Conservation (phyloP, 805 yeast genomes). For the Yamadazyma ubonensis region DNA sequence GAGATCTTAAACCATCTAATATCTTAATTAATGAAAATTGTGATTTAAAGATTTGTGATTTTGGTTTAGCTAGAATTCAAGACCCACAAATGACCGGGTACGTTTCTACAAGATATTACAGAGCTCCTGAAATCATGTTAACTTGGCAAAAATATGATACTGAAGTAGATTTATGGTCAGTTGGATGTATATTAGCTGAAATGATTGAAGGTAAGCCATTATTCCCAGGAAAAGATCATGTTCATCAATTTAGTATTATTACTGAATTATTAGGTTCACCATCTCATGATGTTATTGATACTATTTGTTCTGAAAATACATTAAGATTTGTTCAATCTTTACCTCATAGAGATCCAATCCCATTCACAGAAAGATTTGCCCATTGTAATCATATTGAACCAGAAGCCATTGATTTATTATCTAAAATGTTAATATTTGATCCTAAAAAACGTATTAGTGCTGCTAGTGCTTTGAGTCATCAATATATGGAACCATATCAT, state of each 20-base stretch:
- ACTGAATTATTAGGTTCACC: constrained; percentile 96
- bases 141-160: constrained; percentile 98
- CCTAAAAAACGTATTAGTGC: constrained; percentile 94
- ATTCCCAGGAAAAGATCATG: constrained; percentile 98
- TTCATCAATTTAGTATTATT: constrained; percentile 94
- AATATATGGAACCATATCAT: constrained; percentile 91
- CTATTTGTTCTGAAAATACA: constrained; percentile 95
- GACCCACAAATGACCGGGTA: constrained; percentile 99
- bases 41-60: constrained; percentile 87
- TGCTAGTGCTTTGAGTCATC: constrained; percentile 83
- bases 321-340: constrained; percentile 89
- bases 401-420: constrained; percentile 83
- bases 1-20: constrained; percentile 84
- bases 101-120: constrained; percentile 90
- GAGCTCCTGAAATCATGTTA: constrained; percentile 98
- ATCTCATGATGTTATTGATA: constrained; percentile 91
- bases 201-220: constrained; percentile 97
- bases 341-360: constrained; percentile 91
- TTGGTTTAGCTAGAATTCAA: constrained; percentile 94
- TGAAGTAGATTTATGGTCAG: constrained; percentile 97
- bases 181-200: constrained; percentile 95
- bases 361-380: constrained; percentile 77
- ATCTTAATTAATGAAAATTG: constrained; percentile 86
- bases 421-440: constrained; percentile 90
- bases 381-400: constrained; percentile 63